Percentiles rank a stretch among this genome's conserved stretches.
Evolutionary conservation across 768 basidiomycete genomes (phyloP).

Genomic region (Collybiopsis luxurians): DNA sequence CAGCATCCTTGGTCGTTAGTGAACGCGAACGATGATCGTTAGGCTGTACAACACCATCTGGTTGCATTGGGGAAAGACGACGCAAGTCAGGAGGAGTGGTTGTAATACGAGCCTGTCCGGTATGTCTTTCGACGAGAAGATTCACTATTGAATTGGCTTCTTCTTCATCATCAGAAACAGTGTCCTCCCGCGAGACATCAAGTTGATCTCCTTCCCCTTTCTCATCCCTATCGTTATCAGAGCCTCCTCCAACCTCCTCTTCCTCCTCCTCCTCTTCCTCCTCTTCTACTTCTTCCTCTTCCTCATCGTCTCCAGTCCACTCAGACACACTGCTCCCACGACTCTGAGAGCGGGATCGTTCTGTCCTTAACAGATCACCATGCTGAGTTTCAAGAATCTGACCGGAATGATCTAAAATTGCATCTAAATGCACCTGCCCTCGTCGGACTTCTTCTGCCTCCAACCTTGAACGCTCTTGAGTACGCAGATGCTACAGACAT

Average conservation of each 20-base stretch:
- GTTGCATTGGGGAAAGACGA: too few species aligned
- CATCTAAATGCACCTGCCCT: constrained; percentile 86
- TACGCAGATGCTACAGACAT: constrained; percentile 61
- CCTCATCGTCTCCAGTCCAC: constrained; percentile 32
- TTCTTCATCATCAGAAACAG: not conserved
- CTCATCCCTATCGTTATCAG: constrained; percentile 18
- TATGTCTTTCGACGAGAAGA: too few species aligned
- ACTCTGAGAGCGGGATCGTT: constrained; percentile 46
- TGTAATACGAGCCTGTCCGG: too few species aligned
- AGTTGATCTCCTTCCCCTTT: constrained; percentile 26
- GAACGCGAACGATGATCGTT: too few species aligned
- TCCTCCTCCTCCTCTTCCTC: constrained; percentile 26
- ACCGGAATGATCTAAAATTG: constrained; percentile 86
- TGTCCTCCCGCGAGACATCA: not conserved
- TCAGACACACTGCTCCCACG: constrained; percentile 51
- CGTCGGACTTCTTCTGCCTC: constrained; percentile 78
- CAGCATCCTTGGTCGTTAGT: too few species aligned
- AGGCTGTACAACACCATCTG: too few species aligned
- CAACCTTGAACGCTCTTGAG: constrained; percentile 56
- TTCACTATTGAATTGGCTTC: too few species aligned
- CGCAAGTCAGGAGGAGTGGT: too few species aligned
- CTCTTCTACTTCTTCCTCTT: constrained; percentile 28
- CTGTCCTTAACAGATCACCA: constrained; percentile 56
- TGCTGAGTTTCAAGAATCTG: constrained; percentile 85
- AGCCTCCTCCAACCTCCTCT: too few species aligned